These are phyloP conservation scores for Phyllosticta citrichinensis DNA, from an alignment of 2,329 filamentous ascomycete species.

Conservation along the genomic window DNA sequence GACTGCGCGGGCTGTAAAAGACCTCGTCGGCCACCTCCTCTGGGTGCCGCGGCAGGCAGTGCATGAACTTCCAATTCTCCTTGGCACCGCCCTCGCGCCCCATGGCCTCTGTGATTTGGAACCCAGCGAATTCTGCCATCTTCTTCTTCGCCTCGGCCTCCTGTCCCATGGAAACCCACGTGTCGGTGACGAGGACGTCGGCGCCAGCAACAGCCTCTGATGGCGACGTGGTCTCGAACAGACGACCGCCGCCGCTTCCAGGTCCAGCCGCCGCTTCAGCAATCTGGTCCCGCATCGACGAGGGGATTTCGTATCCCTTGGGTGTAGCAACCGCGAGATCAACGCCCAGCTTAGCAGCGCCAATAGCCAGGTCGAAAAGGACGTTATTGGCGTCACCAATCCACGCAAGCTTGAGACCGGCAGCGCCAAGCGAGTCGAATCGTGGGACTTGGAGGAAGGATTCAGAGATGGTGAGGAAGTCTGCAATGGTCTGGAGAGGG, in stretches of 20 bases:
- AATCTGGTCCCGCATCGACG: slow-evolving; percentile 64
- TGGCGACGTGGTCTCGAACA: slow-evolving; percentile 67
- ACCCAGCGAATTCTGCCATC: slow-evolving; percentile 74
- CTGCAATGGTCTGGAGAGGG: slow-evolving; percentile 86
- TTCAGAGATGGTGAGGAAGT: slow-evolving; percentile 86
- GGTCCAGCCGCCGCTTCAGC: slow-evolving; percentile 45
- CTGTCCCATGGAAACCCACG: slow-evolving; percentile 98
- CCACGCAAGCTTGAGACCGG: slow-evolving; percentile 89
- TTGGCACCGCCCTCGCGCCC: slow-evolving; percentile 79
- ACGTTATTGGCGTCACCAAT: slow-evolving; percentile 96
- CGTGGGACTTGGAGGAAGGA: slow-evolving; percentile 47
- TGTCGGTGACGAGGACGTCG: slow-evolving; percentile 89
- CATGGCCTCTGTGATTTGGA: slow-evolving; percentile 81
- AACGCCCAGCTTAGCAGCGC: slow-evolving; percentile 75
- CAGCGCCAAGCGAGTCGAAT: slow-evolving; percentile 50
- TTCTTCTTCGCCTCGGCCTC: slow-evolving; percentile 73
- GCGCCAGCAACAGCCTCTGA: slow-evolving; percentile 79
- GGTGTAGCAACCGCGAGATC: slow-evolving; percentile 83
- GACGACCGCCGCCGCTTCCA: slow-evolving; percentile 48
- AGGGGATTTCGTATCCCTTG: slow-evolving; percentile 70
- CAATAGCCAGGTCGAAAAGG: slow-evolving; percentile 85
- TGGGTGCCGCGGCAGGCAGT: slow-evolving; percentile 82
- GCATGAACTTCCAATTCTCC: slow-evolving; percentile 93
- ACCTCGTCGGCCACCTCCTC: slow-evolving; percentile 94
- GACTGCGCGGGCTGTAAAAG: slow-evolving; percentile 74